Evolutionary conservation across 768 basidiomycete genomes (phyloP), one percentile per base, ranked within the genome.

Genomic region (Omphalotus guepiniiformis): DNA sequence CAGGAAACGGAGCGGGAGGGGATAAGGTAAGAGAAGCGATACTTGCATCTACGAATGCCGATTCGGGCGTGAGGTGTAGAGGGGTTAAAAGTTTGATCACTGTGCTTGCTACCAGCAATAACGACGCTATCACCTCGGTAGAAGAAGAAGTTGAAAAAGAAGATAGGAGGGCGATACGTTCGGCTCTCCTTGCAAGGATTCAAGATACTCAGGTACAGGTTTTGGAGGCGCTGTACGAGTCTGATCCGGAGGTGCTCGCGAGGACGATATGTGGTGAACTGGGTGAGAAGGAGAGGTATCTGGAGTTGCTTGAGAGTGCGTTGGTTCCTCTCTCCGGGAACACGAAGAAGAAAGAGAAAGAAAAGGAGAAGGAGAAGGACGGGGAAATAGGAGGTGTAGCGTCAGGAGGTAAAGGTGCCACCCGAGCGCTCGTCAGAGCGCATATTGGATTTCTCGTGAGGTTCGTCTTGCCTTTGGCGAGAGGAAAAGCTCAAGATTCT

Each of bases 101-200:
- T 32, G 51, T 58, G 29, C 61, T 76, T 22, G 63, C 63, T 1
- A 57, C 74, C 11, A 51, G 62, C 23, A 53, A 55, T 6, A 27
- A 57, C 1, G 34, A 50, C 13, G 51, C 45, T n/a, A 26, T 37
- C 6, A 32, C 6, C 6, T 15, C 21, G 29, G 41, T 55, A 45
- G 61, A 21, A 5, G 7, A 42, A 11, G 41, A 28, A 2, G 34
- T 85, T 85, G 69, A 74, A 48, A n/a, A n/a, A n/a, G n/a, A n/a
- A n/a, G n/a, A n/a, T n/a, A n/a, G n/a, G n/a, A n/a, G n/a, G n/a
- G 74, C 83, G 2, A 64, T 85, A 16, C 72, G 70, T n/a, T 73
- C 78, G 2, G 82, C 85, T 0, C 66, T 97, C 4, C 60, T 85
- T 25, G 76, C 82, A 12, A 81, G 89, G 2, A 65, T 90, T 3